Conservation (phyloP, 2,329 filamentous ascomycete genomes). For the Xylariaceae sp. region DNA sequence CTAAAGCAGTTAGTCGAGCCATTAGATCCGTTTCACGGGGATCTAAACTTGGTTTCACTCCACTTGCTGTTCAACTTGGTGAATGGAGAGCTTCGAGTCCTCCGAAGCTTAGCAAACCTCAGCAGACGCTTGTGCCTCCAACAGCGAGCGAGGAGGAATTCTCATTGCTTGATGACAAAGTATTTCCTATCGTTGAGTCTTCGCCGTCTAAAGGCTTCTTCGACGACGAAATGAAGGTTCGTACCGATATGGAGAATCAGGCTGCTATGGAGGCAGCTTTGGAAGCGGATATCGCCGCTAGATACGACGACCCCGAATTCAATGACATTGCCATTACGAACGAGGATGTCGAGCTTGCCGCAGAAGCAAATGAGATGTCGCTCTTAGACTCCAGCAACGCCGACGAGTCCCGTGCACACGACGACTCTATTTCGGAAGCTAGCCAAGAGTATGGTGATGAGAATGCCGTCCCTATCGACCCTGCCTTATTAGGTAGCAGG, state of each 20-base stretch:
- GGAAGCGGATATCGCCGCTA: slow-evolving; percentile 45
- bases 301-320: slow-evolving; percentile 49
- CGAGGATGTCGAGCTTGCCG: slow-evolving; percentile 63
- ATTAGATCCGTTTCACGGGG: slow-evolving; percentile 40
- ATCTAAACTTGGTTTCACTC: slow-evolving; percentile 63
- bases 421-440: slow-evolving; percentile 58
- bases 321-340: slow-evolving; percentile 56
- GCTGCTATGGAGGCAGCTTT: slow-evolving; percentile 35
- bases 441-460: slow-evolving; percentile 73
- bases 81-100: slow-evolving; percentile 69
- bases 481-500: slow-evolving; percentile 45
- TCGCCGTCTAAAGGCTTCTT: slow-evolving; percentile 60
- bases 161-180: slow-evolving; percentile 36
- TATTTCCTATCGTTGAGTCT: slow-evolving; percentile 34
- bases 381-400: slow-evolving; percentile 53
- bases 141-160: slow-evolving; percentile 33
- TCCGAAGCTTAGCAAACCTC: slow-evolving; percentile 43
- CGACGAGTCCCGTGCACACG: slow-evolving; percentile 41
- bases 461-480: slow-evolving; percentile 64
- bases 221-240: slow-evolving; percentile 64
- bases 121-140: slow-evolving; percentile 35
- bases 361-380: slow-evolving; percentile 67
- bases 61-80: slow-evolving; percentile 65
- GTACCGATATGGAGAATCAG: slow-evolving; percentile 41
- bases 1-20: slow-evolving; percentile 38